Percentiles rank a stretch among this genome's conserved stretches.
These are phyloP conservation scores for Xylaria sp. DNA, from an alignment of 2,329 filamentous ascomycete species.

Conservation along the genomic window DNA sequence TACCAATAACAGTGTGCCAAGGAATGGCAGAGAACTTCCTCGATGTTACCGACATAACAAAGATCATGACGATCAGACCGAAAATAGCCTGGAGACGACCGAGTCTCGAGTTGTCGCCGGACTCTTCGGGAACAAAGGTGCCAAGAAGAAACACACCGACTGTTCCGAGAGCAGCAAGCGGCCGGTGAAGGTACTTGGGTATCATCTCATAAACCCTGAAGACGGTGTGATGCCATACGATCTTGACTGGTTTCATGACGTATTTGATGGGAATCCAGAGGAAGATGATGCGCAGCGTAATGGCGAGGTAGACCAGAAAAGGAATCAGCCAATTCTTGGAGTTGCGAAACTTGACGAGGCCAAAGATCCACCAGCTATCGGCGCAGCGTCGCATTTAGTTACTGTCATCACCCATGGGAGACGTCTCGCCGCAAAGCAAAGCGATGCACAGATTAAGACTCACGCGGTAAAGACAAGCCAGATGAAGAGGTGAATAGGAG, in stretches of 20 bases:
- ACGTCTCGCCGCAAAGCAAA: not conserved
- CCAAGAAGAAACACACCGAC: conserved; percentile 78
- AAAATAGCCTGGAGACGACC: conserved; percentile 84
- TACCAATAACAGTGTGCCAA: conserved; percentile 79
- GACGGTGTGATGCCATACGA: conserved; percentile 70
- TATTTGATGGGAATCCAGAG: conserved; percentile 73
- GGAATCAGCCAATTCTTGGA: conserved; percentile 81
- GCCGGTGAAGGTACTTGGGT: conserved; percentile 68
- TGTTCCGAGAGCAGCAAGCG: conserved; percentile 66
- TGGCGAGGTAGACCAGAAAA: conserved; percentile 78
- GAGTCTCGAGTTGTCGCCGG: conserved; percentile 74
- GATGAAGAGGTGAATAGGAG: conserved; percentile 52
- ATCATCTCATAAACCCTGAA: conserved; percentile 64
- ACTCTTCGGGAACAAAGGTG: conserved; percentile 74
- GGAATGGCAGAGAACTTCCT: conserved; percentile 66
- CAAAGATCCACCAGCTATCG: conserved; percentile 48
- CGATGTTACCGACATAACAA: conserved; percentile 72
- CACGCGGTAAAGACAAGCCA: conserved; percentile 47
- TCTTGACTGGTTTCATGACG: conserved; percentile 69
- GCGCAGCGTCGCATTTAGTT: conserved; percentile 22
- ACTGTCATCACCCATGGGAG: not conserved
- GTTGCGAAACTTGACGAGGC: conserved; percentile 67
- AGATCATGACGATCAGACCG: conserved; percentile 75
- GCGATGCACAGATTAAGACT: conserved; percentile 31
- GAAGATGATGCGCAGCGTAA: conserved; percentile 75